Base-by-base conservation (phyloP, 202 grass and related monocot genomes). In the Setaria italica region DNA sequence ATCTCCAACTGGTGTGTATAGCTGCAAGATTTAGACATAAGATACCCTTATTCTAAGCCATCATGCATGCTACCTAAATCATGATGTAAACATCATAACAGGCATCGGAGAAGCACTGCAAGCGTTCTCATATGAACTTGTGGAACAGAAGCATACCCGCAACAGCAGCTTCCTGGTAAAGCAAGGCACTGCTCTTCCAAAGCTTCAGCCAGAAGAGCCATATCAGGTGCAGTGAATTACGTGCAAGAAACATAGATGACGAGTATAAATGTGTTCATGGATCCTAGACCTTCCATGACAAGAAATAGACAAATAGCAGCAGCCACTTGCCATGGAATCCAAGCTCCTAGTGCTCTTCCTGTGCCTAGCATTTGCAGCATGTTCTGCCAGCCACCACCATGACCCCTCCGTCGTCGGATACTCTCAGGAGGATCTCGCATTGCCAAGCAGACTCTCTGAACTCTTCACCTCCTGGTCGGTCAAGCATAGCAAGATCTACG, bases 401-500 rank as follows among this genome's bases (percentile, higher is more conserved):
- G 77, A 92, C 53, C 90, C 87, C 47, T 85, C 88, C 39, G 70
- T 88, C 11, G 73, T 90, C 9, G 85, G 88, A 11, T 93, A 88
- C 88, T 88, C 79, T 0, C 88, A 84, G 57, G 85, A 93, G 56
- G 91, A 93, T n/a, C 11, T 90, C 8, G 62, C 29, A 49, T 43
- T 79, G 53, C 88, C 83, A 16, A 67, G 57, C 15, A 92, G 37
- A n/a, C 56, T 91, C 0, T 11, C 7, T 30, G 79, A 59, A 20
- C 86, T 94, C 64, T 97, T 97, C n/a, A 56, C 83, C 39, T 81
- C 72, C 11, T 97, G 94, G 94, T 87, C 90, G 2, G 68, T 50
- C 3, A 90, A 92, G 33, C 90, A 97, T 51, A 71, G 77, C 79
- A 97, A 85, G 80, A 72, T 48, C 16, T 92, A 97, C 11, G 71